Conservation (phyloP, 768 basidiomycete genomes). For the Rhodocollybia butyracea region DNA sequence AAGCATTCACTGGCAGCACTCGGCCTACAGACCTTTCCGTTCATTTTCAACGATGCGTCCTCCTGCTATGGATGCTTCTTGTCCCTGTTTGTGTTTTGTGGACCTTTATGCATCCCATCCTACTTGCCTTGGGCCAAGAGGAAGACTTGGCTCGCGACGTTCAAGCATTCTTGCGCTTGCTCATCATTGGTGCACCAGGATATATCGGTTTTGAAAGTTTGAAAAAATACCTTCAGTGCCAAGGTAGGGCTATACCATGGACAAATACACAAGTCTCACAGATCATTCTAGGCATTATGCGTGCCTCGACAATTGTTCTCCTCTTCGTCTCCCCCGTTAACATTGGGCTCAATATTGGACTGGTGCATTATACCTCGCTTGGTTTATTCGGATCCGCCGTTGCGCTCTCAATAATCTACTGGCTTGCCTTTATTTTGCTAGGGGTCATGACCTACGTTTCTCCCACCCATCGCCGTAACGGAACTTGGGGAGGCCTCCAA, state of each 20-base stretch:
- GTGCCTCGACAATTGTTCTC: constrained; percentile 63
- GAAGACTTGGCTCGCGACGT: constrained; percentile 54
- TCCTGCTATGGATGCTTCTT: constrained; percentile 61
- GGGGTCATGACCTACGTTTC: constrained; percentile 48
- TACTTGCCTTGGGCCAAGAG: constrained; percentile 63
- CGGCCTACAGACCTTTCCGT: constrained; percentile 63
- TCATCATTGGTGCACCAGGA: constrained; percentile 64
- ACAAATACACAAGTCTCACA: background rate
- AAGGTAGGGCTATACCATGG: constrained; percentile 39
- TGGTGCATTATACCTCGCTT: constrained; percentile 64
- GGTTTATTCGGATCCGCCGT: constrained; percentile 65
- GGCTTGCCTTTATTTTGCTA: constrained; percentile 60
- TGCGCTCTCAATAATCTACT: constrained; percentile 67
- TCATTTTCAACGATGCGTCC: constrained; percentile 67
- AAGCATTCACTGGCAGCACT: constrained; percentile 66
- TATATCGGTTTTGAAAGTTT: constrained; percentile 75
- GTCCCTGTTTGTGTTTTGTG: constrained; percentile 62
- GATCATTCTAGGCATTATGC: constrained; percentile 60
- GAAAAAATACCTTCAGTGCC: constrained; percentile 79
- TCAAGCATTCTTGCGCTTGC: constrained; percentile 60
- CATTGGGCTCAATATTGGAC: constrained; percentile 48
- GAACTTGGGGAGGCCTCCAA: constrained; percentile 63
- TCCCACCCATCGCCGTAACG: constrained; percentile 48
- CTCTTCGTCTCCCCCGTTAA: constrained; percentile 66
- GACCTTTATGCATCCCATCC: constrained; percentile 60